Conservation (phyloP, 371 early-diverging fungal genomes). For the Rhizomucor pusillus region DNA sequence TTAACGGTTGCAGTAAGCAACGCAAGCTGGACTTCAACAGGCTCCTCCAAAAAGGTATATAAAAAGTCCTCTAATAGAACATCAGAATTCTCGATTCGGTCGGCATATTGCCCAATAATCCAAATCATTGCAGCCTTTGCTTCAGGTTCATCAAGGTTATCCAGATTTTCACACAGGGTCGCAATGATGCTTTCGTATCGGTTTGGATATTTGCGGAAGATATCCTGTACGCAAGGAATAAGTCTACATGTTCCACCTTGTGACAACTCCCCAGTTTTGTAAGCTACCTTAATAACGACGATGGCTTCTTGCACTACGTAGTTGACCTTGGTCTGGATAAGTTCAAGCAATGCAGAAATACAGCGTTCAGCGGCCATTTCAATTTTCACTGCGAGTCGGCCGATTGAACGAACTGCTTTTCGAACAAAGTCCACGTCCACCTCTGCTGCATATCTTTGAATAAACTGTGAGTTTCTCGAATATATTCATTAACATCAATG, state of each 20-base stretch:
- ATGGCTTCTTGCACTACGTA: constrained; percentile 93
- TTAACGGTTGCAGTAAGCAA: constrained; percentile 95
- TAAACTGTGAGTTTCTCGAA: not conserved
- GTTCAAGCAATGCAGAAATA: constrained; percentile 82
- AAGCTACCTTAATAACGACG: constrained; percentile 80
- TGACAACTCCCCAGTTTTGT: not conserved
- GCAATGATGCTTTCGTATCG: constrained; percentile 86
- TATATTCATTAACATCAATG: not conserved
- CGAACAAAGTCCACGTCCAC: constrained; percentile 97
- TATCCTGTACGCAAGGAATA: constrained; percentile 54
- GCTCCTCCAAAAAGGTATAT: constrained; percentile 73
- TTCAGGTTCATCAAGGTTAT: constrained; percentile 88
- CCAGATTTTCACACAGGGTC: constrained; percentile 86
- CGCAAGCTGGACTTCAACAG: constrained; percentile 87
- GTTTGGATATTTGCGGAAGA: constrained; percentile 92
- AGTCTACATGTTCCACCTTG: not conserved
- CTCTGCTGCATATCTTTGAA: constrained; percentile 84
- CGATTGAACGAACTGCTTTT: constrained; percentile 89
- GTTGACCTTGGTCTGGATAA: constrained; percentile 87
- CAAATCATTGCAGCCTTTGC: constrained; percentile 93
- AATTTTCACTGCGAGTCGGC: constrained; percentile 91
- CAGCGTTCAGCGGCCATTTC: constrained; percentile 87
- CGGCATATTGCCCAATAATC: constrained; percentile 97
- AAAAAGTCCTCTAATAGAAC: constrained; percentile 75
- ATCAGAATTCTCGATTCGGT: constrained; percentile 83